Conservation (phyloP, 768 basidiomycete genomes). For the Ramaria rubella region DNA sequence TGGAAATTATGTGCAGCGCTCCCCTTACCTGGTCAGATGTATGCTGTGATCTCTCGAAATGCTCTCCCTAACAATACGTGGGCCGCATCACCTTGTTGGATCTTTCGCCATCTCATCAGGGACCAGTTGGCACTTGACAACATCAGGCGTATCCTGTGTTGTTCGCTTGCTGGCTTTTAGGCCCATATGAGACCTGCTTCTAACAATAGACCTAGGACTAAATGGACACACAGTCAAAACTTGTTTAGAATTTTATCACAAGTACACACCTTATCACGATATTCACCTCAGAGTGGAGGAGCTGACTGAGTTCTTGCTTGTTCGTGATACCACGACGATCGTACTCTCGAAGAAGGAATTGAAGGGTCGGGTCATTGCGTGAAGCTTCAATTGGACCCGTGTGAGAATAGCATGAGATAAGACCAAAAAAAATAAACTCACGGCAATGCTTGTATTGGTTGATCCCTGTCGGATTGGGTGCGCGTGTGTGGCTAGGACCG, state of each 20-base stretch:
- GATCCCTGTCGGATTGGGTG: no score
- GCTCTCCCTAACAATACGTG: not conserved
- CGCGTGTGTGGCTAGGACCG: no score
- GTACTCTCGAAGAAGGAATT: no score
- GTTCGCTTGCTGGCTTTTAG: no score
- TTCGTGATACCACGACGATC: no score
- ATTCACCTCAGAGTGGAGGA: not conserved
- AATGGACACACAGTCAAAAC: not conserved
- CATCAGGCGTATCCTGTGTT: constrained; percentile 23
- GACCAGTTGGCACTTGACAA: constrained; percentile 27
- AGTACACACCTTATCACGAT: not conserved
- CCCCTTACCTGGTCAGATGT: not conserved
- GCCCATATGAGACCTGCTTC: no score
- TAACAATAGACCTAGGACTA: no score
- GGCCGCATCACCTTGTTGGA: no score
- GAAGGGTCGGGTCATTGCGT: not conserved
- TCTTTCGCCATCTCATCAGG: no score
- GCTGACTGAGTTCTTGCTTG: not conserved
- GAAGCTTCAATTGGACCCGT: not conserved
- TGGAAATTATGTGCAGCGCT: not conserved
- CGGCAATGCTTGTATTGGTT: not conserved
- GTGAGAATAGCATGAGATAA: not conserved
- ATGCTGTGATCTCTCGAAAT: not conserved
- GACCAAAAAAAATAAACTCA: not conserved
- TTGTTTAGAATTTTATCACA: not conserved